Conservation (phyloP, 2,329 filamentous ascomycete species). For the Cordyceps farinosa region DNA sequence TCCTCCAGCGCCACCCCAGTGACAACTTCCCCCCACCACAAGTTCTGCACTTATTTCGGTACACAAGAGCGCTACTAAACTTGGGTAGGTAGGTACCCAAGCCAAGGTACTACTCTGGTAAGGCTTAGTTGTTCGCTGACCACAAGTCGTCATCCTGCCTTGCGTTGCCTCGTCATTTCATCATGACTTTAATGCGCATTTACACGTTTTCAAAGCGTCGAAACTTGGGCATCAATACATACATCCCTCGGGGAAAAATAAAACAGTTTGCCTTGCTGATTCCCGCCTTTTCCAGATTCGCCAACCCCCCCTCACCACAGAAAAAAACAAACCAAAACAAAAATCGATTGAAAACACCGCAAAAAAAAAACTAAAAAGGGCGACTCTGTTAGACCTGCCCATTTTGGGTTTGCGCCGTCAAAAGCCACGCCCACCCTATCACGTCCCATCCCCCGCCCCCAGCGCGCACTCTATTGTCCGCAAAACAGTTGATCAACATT, state of each 20-base stretch:
- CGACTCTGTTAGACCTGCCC: slow-evolving; percentile 4
- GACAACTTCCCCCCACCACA: background rate
- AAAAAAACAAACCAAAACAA: no score
- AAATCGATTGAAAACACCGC: background rate
- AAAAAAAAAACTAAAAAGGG: background rate
- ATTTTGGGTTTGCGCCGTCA: background rate
- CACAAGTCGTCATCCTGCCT: no score
- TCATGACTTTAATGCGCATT: background rate
- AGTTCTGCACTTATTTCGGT: no score
- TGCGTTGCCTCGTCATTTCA: background rate
- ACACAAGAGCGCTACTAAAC: no score
- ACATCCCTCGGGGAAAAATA: background rate
- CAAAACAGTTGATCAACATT: background rate
- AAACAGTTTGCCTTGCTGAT: no score
- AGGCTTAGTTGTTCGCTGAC: no score
- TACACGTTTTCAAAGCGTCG: no score
- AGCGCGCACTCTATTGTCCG: background rate
- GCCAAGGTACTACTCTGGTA: no score
- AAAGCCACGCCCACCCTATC: background rate
- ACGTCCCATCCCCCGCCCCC: no score
- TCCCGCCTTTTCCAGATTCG: background rate
- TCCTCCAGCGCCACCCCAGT: background rate
- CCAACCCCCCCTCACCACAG: background rate
- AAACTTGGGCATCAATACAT: background rate
- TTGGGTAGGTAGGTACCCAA: no score